Conservation (phyloP, 2,329 filamentous ascomycete species). For the Myrmaecium sp. region DNA sequence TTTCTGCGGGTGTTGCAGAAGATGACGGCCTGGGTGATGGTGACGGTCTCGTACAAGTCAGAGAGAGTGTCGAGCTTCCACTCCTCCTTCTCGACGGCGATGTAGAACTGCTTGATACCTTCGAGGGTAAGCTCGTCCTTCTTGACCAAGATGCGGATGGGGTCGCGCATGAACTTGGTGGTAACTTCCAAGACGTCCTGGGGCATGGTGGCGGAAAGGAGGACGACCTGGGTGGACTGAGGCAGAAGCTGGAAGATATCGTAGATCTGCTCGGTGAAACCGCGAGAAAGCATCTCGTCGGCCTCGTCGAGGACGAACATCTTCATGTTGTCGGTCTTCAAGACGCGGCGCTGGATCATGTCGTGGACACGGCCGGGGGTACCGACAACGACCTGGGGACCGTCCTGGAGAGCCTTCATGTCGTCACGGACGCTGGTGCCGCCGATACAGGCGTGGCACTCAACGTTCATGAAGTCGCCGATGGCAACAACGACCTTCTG, state of each 20-base stretch:
- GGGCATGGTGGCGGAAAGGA: constrained; percentile 95
- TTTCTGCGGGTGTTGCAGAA: constrained; percentile 99
- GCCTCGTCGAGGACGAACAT: constrained; percentile 99
- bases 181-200: constrained; percentile 98
- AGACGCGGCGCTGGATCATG: constrained; percentile 97
- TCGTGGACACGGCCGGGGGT: constrained; percentile 97
- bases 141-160: constrained; percentile 97
- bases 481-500: constrained; percentile 98
- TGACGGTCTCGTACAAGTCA: constrained; percentile 97
- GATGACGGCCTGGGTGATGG: constrained; percentile 98
- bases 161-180: constrained; percentile 99
- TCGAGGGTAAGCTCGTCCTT: constrained; percentile 98
- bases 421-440: constrained; percentile 96
- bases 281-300: constrained; percentile 97
- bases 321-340: constrained; percentile 97
- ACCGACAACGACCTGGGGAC: constrained; percentile 92
- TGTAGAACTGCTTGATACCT: constrained; percentile 99
- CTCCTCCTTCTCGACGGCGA: constrained; percentile 99
- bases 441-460: constrained; percentile 98
- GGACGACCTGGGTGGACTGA: constrained; percentile 94
- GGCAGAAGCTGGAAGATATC: constrained; percentile 99
- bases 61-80: constrained; percentile 99
- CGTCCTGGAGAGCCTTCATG: constrained; percentile 93
- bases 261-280: constrained; percentile 99
- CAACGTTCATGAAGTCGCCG: constrained; percentile 98